Evolutionary conservation across 2,329 filamentous ascomycete species (phyloP).

Genomic region (Metarhizium album): DNA sequence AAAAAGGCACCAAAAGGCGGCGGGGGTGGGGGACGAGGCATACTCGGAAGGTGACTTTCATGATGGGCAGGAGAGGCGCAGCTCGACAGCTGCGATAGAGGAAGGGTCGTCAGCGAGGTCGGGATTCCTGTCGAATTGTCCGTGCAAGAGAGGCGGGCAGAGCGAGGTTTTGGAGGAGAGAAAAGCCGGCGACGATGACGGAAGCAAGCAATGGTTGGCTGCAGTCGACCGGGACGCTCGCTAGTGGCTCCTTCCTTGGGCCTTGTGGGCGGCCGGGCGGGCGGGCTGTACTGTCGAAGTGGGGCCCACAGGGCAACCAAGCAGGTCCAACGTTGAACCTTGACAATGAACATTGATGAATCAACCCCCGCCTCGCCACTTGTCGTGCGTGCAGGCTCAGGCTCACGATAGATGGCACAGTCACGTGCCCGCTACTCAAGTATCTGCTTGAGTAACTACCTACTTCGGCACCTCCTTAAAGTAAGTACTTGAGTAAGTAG

Average conservation of each 20-base stretch:
- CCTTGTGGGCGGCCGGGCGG: slow-evolving; percentile 3
- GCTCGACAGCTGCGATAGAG: slow-evolving; percentile 12
- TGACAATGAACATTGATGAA: too few relatives aligned
- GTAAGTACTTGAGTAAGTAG: too few relatives aligned
- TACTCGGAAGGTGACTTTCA: slow-evolving; percentile 62
- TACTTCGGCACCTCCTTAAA: too few relatives aligned
- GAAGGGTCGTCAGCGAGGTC: slow-evolving; percentile 3
- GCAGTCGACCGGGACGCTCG: slow-evolving; percentile 6
- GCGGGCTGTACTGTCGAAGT: slow-evolving; percentile 3
- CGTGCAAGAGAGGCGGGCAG: not conserved
- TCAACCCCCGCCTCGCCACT: too few relatives aligned
- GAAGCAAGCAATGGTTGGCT: slow-evolving; percentile 9
- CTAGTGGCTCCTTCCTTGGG: not conserved
- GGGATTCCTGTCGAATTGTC: not conserved
- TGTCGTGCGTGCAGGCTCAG: too few relatives aligned
- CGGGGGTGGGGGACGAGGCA: slow-evolving; percentile 14
- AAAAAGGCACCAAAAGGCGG: not conserved
- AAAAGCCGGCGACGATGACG: slow-evolving; percentile 6
- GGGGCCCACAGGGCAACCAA: not conserved
- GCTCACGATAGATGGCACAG: too few relatives aligned
- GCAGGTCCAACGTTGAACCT: too few relatives aligned
- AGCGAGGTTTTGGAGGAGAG: not conserved
- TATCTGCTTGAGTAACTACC: too few relatives aligned
- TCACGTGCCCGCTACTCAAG: too few relatives aligned
- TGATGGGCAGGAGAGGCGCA: slow-evolving; percentile 32